Conservation (phyloP, 768 basidiomycete genomes). For the Gymnopilus dilepis region DNA sequence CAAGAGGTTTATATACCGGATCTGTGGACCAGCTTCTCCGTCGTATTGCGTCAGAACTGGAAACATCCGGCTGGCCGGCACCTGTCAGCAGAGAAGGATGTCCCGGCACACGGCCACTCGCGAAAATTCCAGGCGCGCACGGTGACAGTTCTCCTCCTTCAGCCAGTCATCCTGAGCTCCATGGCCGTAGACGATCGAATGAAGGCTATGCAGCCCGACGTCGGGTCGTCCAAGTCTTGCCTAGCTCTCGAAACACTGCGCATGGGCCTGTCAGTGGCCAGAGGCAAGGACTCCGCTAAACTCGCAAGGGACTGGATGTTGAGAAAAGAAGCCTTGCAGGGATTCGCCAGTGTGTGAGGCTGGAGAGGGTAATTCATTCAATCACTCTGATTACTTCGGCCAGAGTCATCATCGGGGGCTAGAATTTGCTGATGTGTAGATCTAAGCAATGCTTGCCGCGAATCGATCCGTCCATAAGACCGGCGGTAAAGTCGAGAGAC, state of each 20-base stretch:
- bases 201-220: not conserved
- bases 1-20: conserved; percentile 9
- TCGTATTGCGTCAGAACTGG: not conserved
- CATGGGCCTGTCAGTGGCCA: not conserved
- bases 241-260: not conserved
- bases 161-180: not conserved
- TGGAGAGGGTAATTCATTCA: not conserved
- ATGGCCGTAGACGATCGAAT: not conserved
- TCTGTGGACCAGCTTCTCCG: not conserved
- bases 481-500: not conserved
- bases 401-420: not conserved
- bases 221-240: not conserved
- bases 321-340: not conserved
- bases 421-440: not conserved
- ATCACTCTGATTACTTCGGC: not conserved
- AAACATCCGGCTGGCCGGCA: not conserved
- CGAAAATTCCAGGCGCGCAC: not conserved
- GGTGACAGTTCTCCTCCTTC: not conserved
- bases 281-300: not conserved
- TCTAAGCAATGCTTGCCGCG: not conserved
- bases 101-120: conserved; percentile 3
- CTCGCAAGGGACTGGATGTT: not conserved
- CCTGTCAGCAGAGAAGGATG: not conserved
- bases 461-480: not conserved
- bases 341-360: not conserved